These are phyloP conservation scores for Alternaria panax DNA, from an alignment of 2,329 filamentous ascomycete species.

Conservation along the genomic window DNA sequence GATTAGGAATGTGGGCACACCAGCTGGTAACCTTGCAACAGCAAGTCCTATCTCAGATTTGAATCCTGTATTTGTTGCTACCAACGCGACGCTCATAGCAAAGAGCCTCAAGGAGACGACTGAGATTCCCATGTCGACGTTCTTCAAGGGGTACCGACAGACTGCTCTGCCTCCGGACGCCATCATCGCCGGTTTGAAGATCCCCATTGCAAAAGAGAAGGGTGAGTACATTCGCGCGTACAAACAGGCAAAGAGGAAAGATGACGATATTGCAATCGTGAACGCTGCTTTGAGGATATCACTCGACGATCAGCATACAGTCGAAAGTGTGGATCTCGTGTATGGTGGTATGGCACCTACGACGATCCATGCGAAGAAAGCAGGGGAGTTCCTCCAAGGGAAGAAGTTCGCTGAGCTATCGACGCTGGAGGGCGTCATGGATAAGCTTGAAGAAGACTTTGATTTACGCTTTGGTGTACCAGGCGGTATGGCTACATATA, in stretches of 20 bases:
- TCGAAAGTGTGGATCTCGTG: conserved; percentile 79
- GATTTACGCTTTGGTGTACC: conserved; percentile 88
- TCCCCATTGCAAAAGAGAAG: conserved; percentile 76
- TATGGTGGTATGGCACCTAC: conserved; percentile 96
- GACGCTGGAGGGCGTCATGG: conserved; percentile 90
- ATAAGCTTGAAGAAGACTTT: conserved; percentile 87
- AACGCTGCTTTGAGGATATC: conserved; percentile 82
- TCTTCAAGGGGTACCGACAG: conserved; percentile 89
- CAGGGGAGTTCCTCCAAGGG: conserved; percentile 76
- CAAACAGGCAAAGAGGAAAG: conserved; percentile 96
- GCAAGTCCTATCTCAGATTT: conserved; percentile 96
- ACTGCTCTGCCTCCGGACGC: conserved; percentile 84
- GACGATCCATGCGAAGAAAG: conserved; percentile 84
- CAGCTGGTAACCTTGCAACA: conserved; percentile 91
- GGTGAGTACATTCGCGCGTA: conserved; percentile 89
- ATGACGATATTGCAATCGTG: conserved; percentile 98
- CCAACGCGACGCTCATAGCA: conserved; percentile 80
- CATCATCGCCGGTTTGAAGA: conserved; percentile 84
- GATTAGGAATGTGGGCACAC: conserved; percentile 96
- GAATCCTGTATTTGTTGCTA: conserved; percentile 91
- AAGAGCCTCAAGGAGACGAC: conserved; percentile 76
- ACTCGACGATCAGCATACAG: conserved; percentile 71
- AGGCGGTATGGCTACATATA: conserved; percentile 96
- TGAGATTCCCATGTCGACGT: conserved; percentile 89
- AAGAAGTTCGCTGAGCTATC: conserved; percentile 80